These are phyloP conservation scores for Trichosporon faecale DNA, from an alignment of 1,284 basidiomycete genomes.

Conservation along the genomic window DNA sequence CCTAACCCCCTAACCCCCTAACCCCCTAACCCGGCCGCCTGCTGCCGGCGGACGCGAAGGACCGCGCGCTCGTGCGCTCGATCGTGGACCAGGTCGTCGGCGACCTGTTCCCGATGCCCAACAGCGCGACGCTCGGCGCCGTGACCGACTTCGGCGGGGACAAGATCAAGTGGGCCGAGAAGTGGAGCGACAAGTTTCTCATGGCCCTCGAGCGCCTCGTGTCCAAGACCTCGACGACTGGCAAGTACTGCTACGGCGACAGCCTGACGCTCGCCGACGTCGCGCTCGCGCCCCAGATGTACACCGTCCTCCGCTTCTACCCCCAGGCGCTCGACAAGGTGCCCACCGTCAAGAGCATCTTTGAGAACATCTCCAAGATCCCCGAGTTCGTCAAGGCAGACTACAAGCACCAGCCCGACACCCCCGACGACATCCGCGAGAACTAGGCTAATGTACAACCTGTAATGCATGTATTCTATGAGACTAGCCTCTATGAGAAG, in stretches of 20 bases:
- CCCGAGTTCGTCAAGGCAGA: constrained; percentile 24
- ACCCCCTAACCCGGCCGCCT: constrained; percentile 17
- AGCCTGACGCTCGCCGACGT: constrained; percentile 22
- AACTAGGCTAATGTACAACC: neutral
- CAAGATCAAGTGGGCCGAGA: constrained; percentile 17
- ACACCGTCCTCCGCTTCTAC: constrained; percentile 19
- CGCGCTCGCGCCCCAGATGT: constrained; percentile 21
- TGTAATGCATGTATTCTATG: constrained; percentile 5
- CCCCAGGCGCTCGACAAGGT: constrained; percentile 11
- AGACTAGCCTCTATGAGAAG: neutral
- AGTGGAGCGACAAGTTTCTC: constrained; percentile 6
- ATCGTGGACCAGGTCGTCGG: constrained; percentile 21
- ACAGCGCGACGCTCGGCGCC: constrained; percentile 12
- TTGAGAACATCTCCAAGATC: constrained; percentile 17
- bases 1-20: too few species aligned
- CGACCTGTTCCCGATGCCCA: constrained; percentile 24
- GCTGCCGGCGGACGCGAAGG: constrained; percentile 13
- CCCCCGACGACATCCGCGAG: constrained; percentile 21
- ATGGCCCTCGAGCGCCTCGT: constrained; percentile 21
- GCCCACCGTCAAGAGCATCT: constrained; percentile 16
- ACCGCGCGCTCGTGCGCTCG: constrained; percentile 15
- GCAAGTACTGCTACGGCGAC: constrained; percentile 23
- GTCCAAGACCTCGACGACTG: constrained; percentile 1
- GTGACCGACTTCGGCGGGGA: constrained; percentile 18
- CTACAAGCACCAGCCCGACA: constrained; percentile 28